Evolutionary conservation across 1,139 yeast genomes (phyloP).

Genomic region (Kluyveromyces marxianus): DNA sequence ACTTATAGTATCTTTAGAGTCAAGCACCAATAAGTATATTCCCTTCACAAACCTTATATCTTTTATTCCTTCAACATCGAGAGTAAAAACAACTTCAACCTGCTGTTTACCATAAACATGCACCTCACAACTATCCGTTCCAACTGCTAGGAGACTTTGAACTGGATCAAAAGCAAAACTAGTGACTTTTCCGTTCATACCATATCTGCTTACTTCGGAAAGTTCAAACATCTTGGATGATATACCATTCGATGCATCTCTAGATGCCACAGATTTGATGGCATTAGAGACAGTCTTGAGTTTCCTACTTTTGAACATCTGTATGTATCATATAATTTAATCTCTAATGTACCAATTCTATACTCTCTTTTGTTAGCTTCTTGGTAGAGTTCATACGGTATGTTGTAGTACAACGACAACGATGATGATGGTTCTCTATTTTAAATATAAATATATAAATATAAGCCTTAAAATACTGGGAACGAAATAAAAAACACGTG

Average conservation of each 20-base stretch:
- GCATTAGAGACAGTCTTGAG: conserved; percentile 48
- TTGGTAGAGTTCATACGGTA: too few species aligned
- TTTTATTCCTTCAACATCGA: conserved; percentile 44
- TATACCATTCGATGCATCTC: conserved; percentile 36
- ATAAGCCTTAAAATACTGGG: too few species aligned
- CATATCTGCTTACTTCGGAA: conserved; percentile 40
- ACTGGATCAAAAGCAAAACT: conserved; percentile 80
- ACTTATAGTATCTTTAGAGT: conserved; percentile 46
- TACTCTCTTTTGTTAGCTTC: too few species aligned
- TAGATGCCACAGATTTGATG: conserved; percentile 35
- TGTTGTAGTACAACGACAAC: too few species aligned
- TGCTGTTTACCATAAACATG: conserved; percentile 80
- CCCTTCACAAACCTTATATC: conserved; percentile 67
- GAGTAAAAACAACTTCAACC: conserved; percentile 63
- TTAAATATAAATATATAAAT: too few species aligned
- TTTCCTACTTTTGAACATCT: conserved; percentile 44
- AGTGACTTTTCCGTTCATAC: conserved; percentile 50
- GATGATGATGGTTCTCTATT: too few species aligned
- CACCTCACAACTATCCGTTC: conserved; percentile 62
- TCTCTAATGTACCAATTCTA: not conserved
- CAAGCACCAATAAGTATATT: conserved; percentile 65
- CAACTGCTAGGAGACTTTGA: conserved; percentile 76
- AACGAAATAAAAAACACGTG: too few species aligned
- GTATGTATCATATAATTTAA: not conserved
- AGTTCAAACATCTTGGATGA: conserved; percentile 34